Evolutionary conservation across 2,329 filamentous ascomycete species (phyloP).

Genomic region (Verticillium nonalfalfae): DNA sequence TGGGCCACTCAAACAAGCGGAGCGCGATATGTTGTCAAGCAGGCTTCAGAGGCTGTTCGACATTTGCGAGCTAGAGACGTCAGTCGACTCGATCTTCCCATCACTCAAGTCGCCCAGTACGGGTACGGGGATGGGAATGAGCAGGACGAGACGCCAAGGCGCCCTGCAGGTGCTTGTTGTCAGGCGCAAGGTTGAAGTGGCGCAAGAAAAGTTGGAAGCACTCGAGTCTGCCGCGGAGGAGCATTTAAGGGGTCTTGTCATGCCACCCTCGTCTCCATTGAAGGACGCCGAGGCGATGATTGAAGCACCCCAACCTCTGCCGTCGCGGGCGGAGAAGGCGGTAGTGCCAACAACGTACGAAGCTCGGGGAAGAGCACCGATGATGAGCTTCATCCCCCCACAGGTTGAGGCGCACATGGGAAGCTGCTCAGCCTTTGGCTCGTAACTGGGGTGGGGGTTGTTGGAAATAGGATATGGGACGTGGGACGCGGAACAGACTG

Average conservation of each 20-base stretch:
- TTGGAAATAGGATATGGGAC: not conserved
- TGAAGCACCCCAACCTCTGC: not conserved
- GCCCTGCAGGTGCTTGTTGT: slow-evolving; percentile 1
- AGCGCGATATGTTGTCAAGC: slow-evolving; percentile 5
- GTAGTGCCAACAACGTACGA: not conserved
- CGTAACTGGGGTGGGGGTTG: not conserved
- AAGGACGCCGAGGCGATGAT: not conserved
- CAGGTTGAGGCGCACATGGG: not conserved
- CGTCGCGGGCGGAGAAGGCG: not conserved
- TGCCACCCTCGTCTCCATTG: not conserved
- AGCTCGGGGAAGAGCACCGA: not conserved
- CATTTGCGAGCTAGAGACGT: slow-evolving; percentile 19
- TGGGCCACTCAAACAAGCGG: not conserved
- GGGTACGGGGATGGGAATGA: not conserved
- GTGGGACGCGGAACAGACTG: not conserved
- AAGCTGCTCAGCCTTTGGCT: not conserved
- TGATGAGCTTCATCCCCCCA: not conserved
- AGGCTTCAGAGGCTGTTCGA: slow-evolving; percentile 26
- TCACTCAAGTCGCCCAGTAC: slow-evolving; percentile 12
- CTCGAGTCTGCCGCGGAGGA: not conserved
- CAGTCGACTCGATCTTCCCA: slow-evolving; percentile 4
- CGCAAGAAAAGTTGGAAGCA: not conserved
- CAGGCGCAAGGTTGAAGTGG: slow-evolving; percentile 2
- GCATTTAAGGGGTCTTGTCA: not conserved
- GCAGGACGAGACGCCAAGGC: not conserved